Conservation (phyloP, 768 basidiomycete species). For the Pulveroboletus frians region DNA sequence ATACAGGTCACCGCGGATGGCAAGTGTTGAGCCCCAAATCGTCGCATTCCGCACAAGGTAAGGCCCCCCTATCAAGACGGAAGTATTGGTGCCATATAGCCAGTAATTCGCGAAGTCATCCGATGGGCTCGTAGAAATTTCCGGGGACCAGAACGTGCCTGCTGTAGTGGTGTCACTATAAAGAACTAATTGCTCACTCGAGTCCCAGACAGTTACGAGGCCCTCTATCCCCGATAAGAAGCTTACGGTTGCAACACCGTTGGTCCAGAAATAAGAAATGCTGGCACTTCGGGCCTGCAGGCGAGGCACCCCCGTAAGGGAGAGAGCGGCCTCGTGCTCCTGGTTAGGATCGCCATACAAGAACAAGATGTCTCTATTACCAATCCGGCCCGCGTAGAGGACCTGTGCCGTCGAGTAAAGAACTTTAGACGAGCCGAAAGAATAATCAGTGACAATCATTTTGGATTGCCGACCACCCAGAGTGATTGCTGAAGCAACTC, state of each 20-base stretch:
- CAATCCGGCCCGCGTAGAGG: slow-evolving; percentile 61
- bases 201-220: slow-evolving; percentile 61
- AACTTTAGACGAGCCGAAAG: slow-evolving; percentile 59
- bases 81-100: slow-evolving; percentile 66
- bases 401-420: slow-evolving; percentile 72
- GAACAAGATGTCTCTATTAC: slow-evolving; percentile 57
- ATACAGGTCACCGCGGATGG: slow-evolving; percentile 66
- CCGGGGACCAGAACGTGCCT: slow-evolving; percentile 73
- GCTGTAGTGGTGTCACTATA: slow-evolving; percentile 64
- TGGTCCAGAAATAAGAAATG: slow-evolving; percentile 22
- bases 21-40: slow-evolving; percentile 45
- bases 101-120: slow-evolving; percentile 57
- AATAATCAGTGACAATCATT: slow-evolving; percentile 65
- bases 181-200: slow-evolving; percentile 59
- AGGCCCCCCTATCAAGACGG: slow-evolving; percentile 61
- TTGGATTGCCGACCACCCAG: slow-evolving; percentile 71
- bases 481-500: slow-evolving; percentile 46
- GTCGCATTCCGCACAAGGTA: slow-evolving; percentile 57
- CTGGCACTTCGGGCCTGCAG: slow-evolving; percentile 23
- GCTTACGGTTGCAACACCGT: slow-evolving; percentile 40
- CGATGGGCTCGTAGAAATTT: slow-evolving; percentile 39
- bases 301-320: slow-evolving; percentile 44
- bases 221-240: slow-evolving; percentile 55
- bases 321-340: slow-evolving; percentile 50
- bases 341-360: slow-evolving; percentile 53